Evolutionary conservation across 2,329 filamentous ascomycete genomes (phyloP), one percentile per base, ranked within the genome.

Genomic region (Fusarium domesticum): DNA sequence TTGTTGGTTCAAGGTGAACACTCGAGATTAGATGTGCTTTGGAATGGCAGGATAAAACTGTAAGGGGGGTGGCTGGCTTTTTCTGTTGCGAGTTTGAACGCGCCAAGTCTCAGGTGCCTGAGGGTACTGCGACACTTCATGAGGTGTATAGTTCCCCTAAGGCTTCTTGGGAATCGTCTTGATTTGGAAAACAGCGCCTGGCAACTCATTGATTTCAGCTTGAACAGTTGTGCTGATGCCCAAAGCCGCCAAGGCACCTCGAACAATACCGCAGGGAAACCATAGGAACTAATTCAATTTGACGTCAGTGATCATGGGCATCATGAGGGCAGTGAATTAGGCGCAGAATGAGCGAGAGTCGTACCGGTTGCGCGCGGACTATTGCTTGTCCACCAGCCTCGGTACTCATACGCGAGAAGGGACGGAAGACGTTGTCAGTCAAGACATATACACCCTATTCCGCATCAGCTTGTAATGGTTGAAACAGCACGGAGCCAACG

Each of bases 131-230:
- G 49, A 43, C 42, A 53, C 47, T 55, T 42, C 46, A 50, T 39
- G 51, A 47, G 39, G 43, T 44, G 41, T 39, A 43, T 36, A 34
- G 43, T 45, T 42, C 41, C 51, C 37, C 45, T 47, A 50, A 48
- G 60, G 73, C 86, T 61, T 79, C 69, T 69, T 89, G 18, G 82
- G 77, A 39, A 85, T 73, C 31, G 88, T 93, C 72, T 95, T 95
- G 66, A 98, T 96, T 71, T 98, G 93, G 66, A 98, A 98, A 1
- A 91, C 89, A 28, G 92, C 93, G 6, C 80, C 80, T 0, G 93
- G 93, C 42, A 98, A 74, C 64, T 95, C 92, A 43, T 76, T 85
- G 42, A 87, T 87, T 70, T 96, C 93, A 5, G 90, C 93, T 58
- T 95, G 88, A 2, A 98, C 92, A 2, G 85, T 95, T 8, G 91